These are phyloP conservation scores for Cyclotella atomus DNA, from an alignment of 108 stramenopile genomes.

Conservation along the genomic window DNA sequence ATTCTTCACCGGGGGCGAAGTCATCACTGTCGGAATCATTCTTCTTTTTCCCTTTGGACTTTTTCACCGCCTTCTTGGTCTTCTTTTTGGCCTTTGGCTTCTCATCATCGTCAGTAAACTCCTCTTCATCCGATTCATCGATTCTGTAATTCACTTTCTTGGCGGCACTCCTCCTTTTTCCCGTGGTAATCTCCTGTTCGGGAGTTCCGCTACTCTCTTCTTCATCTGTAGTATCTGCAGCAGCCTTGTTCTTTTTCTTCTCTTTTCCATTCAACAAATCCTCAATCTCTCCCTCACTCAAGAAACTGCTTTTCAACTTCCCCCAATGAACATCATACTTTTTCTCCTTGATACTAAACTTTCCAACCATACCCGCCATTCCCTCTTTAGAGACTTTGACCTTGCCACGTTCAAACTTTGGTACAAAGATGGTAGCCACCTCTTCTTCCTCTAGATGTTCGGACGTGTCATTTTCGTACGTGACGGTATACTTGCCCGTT, in stretches of 20 bases:
- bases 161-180: not conserved
- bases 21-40: constrained; percentile 5
- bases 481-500: no score
- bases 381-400: not conserved
- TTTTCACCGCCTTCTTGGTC: constrained; percentile 2
- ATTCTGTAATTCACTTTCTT: constrained; percentile 13
- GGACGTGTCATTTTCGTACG: no score
- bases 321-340: not conserved
- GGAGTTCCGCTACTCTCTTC: no score
- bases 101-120: constrained; percentile 4
- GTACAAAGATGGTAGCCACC: no score
- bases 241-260: not conserved
- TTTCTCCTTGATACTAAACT: not conserved
- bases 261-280: not conserved
- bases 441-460: no score
- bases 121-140: not conserved
- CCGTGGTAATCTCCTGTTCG: not conserved
- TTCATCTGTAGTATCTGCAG: no score
- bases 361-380: not conserved
- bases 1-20: not conserved
- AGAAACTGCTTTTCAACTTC: not conserved
- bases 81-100: constrained; percentile 1
- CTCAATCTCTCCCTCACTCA: constrained; percentile 4
- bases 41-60: constrained; percentile 17
- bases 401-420: not conserved